Base-by-base conservation (phyloP, 1,284 basidiomycete species). In the Takashimella tepidaria region DNA sequence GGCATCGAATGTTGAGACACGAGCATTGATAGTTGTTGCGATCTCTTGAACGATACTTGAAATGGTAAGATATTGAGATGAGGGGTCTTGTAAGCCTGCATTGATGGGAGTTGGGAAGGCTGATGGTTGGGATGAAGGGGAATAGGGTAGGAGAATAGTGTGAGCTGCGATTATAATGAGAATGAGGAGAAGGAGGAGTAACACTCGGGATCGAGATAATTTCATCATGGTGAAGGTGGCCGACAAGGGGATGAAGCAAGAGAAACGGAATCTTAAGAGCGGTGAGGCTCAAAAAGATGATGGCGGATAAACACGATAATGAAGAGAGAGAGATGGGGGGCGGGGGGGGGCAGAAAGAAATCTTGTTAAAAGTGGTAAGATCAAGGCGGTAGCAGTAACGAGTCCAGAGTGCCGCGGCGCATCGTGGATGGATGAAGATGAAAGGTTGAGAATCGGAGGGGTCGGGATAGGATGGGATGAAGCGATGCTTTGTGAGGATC, bases 141-240 rank as follows among this genome's bases (percentile, higher is more conserved):
- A 8, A 16, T 8, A 37, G 31, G 16, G 31, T 8, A 8, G 31
- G 31, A n/a, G n/a, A n/a, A n/a, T n/a, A n/a, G n/a, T n/a, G n/a
- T 37, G 31, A 16, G 16, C 31, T 37, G 16, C 50, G 21, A 61
- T 45, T 53, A 66, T 56, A 44, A 66, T 56, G 41, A 62, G 52
- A 3, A 57, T 41, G 8, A 56, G 49, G 31, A 57, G 53, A 45
- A 60, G 20, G 26, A 37, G 31, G 31, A 37, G 31, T 8, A 8
- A 37, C 10, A 37, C 31, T 8, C 31, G 31, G 31, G 31, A 37
- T 37, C 31, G 31, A 8, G 31, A 37, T 16, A 8, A 37, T 16
- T 16, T 16, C 8, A 37, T 16, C 31, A 37, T 37, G 31, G 31
- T 37, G 31, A 8, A n/a, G n/a, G n/a, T n/a, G n/a, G n/a, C n/a